phyloP scores from a whole-genome alignment of 371 early-diverging fungal species.

The Apophysomyces trapeziformis region DNA sequence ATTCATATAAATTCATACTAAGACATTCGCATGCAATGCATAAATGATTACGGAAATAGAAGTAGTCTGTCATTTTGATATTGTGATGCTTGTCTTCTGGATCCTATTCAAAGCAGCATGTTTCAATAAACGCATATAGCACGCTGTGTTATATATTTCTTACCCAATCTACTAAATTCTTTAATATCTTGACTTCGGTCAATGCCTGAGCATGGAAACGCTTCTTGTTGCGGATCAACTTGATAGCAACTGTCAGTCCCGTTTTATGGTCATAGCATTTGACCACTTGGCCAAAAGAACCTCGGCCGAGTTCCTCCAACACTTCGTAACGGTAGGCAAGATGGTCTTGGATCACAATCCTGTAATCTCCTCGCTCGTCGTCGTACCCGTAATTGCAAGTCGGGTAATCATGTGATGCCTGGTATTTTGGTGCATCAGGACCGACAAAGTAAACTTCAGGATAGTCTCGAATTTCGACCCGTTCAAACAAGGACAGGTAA shows the following conservation, averaged over 20 bases:
- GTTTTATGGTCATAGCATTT: constrained; percentile 92
- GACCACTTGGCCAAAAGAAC: constrained; percentile 98
- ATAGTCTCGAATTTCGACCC: constrained; percentile 74
- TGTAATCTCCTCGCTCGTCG: constrained; percentile 94
- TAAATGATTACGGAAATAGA: constrained; percentile 92
- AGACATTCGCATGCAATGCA: constrained; percentile 97
- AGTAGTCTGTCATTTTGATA: constrained; percentile 89
- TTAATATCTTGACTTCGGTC: constrained; percentile 93
- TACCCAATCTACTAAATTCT: constrained; percentile 71
- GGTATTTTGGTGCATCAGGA: constrained; percentile 54
- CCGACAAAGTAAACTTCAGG: constrained; percentile 83
- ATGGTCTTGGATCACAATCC: constrained; percentile 86
- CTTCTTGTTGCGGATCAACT: constrained; percentile 95
- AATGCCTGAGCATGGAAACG: constrained; percentile 95
- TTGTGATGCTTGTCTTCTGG: constrained; percentile 80
- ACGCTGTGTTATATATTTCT: constrained; percentile 5
- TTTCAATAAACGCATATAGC: background rate
- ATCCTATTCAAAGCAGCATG: constrained; percentile 51
- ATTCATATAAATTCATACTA: constrained; percentile 96
- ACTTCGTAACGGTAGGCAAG: constrained; percentile 92
- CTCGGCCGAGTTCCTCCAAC: constrained; percentile 89
- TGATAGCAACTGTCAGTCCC: constrained; percentile 88
- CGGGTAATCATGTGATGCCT: constrained; percentile 40
- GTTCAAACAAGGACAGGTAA: constrained; percentile 75
- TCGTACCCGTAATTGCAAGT: constrained; percentile 73